These are phyloP conservation scores for Taiozyma sp. DNA, from an alignment of 1,139 yeast species.

Conservation along the genomic window DNA sequence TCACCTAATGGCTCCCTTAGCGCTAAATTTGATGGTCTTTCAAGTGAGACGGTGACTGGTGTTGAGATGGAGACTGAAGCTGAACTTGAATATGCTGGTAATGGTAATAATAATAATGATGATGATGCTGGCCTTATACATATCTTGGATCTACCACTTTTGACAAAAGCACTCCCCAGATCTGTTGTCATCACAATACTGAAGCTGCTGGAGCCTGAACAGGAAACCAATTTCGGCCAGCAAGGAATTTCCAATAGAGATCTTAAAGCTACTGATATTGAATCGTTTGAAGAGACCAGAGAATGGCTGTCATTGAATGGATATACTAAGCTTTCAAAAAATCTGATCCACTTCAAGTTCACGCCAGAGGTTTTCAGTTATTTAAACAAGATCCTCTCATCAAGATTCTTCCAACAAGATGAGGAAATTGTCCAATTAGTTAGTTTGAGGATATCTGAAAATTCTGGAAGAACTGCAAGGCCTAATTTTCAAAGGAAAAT, in stretches of 20 bases:
- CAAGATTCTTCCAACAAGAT: conserved; percentile 36
- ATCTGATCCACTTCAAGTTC: conserved; percentile 29
- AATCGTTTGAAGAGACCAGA: conserved; percentile 26
- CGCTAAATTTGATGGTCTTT: neutral
- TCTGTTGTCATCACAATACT: conserved; percentile 41
- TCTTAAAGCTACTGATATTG: conserved; percentile 27
- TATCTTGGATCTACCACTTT: conserved; percentile 59
- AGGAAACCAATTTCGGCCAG: conserved; percentile 46
- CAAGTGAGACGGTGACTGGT: neutral
- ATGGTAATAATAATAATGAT: neutral
- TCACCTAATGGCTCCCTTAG: too few relatives aligned
- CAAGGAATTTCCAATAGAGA: conserved; percentile 4
- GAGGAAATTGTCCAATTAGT: conserved; percentile 50
- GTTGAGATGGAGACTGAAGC: neutral
- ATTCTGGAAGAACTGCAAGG: conserved; percentile 82
- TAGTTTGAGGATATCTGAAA: conserved; percentile 65
- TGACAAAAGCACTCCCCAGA: conserved; percentile 43
- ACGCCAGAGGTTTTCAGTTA: conserved; percentile 39
- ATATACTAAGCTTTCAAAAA: conserved; percentile 31
- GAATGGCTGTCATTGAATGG: conserved; percentile 38
- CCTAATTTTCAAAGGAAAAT: conserved; percentile 61
- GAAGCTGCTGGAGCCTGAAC: conserved; percentile 44
- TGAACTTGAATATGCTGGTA: neutral
- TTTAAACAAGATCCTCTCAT: conserved; percentile 60
- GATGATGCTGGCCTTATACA: conserved; percentile 37